phyloP scores from a whole-genome alignment of 768 basidiomycete genomes.

The Pholiota conissans region DNA sequence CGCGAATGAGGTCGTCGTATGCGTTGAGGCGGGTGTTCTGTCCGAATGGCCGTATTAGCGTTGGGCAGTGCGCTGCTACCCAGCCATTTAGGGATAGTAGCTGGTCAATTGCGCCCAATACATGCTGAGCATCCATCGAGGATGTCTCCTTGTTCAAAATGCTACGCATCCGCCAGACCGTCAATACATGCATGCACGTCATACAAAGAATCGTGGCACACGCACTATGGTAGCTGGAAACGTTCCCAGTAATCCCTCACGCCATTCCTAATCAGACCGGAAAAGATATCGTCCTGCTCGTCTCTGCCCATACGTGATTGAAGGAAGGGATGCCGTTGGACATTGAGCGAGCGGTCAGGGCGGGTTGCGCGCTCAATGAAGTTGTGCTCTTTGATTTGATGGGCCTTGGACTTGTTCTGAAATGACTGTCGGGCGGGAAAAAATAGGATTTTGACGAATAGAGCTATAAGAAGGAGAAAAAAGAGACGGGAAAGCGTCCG shows the following conservation, averaged over 20 bases:
- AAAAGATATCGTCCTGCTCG: slow-evolving; percentile 77
- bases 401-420: slow-evolving; percentile 26
- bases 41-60: slow-evolving; percentile 91
- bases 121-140: slow-evolving; percentile 87
- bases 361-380: slow-evolving; percentile 56
- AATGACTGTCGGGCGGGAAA: slow-evolving; percentile 29
- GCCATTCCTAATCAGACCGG: slow-evolving; percentile 73
- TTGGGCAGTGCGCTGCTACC: slow-evolving; percentile 96
- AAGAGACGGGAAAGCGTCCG: slow-evolving; percentile 45
- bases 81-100: slow-evolving; percentile 96
- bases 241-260: slow-evolving; percentile 88
- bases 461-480: slow-evolving; percentile 30
- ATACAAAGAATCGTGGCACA: slow-evolving; percentile 12
- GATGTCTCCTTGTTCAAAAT: slow-evolving; percentile 82
- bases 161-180: slow-evolving; percentile 23
- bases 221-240: slow-evolving; percentile 90
- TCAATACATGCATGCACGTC: background rate
- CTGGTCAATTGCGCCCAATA: slow-evolving; percentile 88
- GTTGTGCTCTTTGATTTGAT: slow-evolving; percentile 50
- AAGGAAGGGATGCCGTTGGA: slow-evolving; percentile 84
- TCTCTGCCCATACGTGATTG: slow-evolving; percentile 90
- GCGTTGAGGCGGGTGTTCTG: slow-evolving; percentile 84
- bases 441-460: slow-evolving; percentile 40
- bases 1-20: slow-evolving; percentile 85
- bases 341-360: slow-evolving; percentile 80